Evolutionary conservation across 495 filamentous ascomycete genomes (phyloP), one percentile per base, ranked within the genome.

Genomic region (Hypoxylon subgilvum): DNA sequence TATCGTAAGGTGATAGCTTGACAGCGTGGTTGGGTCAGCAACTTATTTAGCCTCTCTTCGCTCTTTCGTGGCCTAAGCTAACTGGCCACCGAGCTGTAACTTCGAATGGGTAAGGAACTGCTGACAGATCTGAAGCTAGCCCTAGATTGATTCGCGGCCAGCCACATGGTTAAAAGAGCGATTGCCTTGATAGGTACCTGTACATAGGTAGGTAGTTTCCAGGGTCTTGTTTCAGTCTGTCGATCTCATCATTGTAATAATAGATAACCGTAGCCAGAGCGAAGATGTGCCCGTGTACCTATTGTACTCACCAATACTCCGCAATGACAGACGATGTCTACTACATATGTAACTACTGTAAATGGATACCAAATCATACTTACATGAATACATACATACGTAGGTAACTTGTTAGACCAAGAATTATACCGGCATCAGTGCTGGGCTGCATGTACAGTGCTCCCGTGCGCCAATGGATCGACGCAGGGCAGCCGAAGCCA

Each of bases 11-110:
- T 48, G 48, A 57, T 57, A 59, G 52, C 52, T 63, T 66, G 63
- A 66, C 63, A 66, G 63, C 63, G 58, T 66, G 63, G 63, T 59
- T 58, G 58, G 52, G 58, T 61, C 54, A 57, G 52, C 63, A 53
- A 54, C 47, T 57, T 66, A 46, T 54, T 59, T 59, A 64, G 61
- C n/a, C n/a, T 59, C 40, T 52, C 61, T 39, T 45, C 49, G 51
- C 56, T 53, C 50, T 42, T 61, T 61, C 57, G 62, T 65, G 62
- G 62, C 62, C 56, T 46, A 35, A 52, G 62, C 55, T 54, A 56
- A 65, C 56, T 65, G 62, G 62, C 46, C 54, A 45, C 38, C 8
- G 40, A 27, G 16, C 10, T 16, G 36, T 44, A 22, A 40, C 1
- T 13, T 34, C 36, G 25, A 38, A 49, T 47, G 51, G 56, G 36